Percentiles rank a stretch among this genome's conserved stretches.
phyloP scores from a whole-genome alignment of 1,284 basidiomycete genomes.

The Volvariella surrecta region DNA sequence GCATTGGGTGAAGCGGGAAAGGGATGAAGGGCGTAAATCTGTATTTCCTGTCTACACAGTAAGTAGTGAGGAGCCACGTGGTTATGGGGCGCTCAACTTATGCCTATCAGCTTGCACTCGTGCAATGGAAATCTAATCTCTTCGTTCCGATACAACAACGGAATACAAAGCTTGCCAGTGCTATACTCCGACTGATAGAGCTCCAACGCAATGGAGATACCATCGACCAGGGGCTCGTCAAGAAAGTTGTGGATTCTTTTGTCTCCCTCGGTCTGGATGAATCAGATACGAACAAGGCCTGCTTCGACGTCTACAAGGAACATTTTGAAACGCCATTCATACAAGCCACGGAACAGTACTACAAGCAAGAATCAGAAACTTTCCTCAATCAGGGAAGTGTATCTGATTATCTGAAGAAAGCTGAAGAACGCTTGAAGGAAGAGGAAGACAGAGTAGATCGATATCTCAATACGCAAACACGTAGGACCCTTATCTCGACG shows the following conservation, averaged over 20 bases:
- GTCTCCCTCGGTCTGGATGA: constrained; percentile 95
- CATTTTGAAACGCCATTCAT: constrained; percentile 91
- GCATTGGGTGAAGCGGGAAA: constrained; percentile 98
- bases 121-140: constrained; percentile 93
- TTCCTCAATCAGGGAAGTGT: constrained; percentile 90
- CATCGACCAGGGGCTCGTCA: constrained; percentile 90
- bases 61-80: constrained; percentile 23
- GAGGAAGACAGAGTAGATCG: constrained; percentile 95
- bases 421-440: constrained; percentile 86
- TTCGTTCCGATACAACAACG: constrained; percentile 83
- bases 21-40: constrained; percentile 94
- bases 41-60: constrained; percentile 97
- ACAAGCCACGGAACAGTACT: constrained; percentile 83
- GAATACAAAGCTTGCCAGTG: constrained; percentile 73
- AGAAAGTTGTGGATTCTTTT: constrained; percentile 95
- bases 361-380: constrained; percentile 83
- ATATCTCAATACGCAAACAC: constrained; percentile 85
- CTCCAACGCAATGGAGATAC: constrained; percentile 91
- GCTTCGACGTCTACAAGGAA: constrained; percentile 90
- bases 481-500: constrained; percentile 79
- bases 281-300: constrained; percentile 83
- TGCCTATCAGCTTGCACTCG: constrained; percentile 72
- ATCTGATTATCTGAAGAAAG: constrained; percentile 96
- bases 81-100: constrained; percentile 2
- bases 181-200: constrained; percentile 85